Base-by-base conservation (phyloP, 768 basidiomycete genomes). In the Tylopilus subfusipes region DNA sequence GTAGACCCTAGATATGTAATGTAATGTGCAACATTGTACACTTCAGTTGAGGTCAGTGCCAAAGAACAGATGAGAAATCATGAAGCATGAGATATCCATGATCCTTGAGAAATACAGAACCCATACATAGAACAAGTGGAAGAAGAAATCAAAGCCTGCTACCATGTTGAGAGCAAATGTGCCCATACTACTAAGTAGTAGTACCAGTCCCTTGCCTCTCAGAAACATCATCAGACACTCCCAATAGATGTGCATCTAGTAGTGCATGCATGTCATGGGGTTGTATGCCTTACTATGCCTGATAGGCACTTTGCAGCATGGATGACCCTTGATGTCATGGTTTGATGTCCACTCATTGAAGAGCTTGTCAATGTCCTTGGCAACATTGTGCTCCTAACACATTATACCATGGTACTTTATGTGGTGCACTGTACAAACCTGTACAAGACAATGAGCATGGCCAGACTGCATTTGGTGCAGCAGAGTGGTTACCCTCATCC, bases 181-280 rank as follows among this genome's bases (percentile, higher is more conserved):
- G 90, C 0, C 77, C 79, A 60, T 92, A 92, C n/a, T n/a, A n/a
- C n/a, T n/a, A n/a, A n/a, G n/a, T n/a, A n/a, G n/a, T n/a, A n/a
- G n/a, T n/a, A n/a, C n/a, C n/a, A n/a, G 90, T 86, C 10, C 83
- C 85, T 13, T 82, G 72, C 86, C 84, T 33, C 75, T 73, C 0
- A 80, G 78, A 69, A 90, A 92, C 39, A 85, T 88, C 68, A 77
- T 69, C 66, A 88, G 61, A 66, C 90, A 93, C 22, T 82, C 82
- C 90, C 90, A 92, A 54, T 90, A 93, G 2, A 84, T 85, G 65
- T 93, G 90, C 0, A 85, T 83, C 60, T 81, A 78, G 66, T 90
- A 93, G 30, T 78, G 77, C 0, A 75, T 76, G 68, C 90, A 93
- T 18, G 81, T 84, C 78, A 93, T 83, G 67, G 92, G 90, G 70